Conservation (phyloP, 257 asterid species). For the Henckelia pumila region DNA sequence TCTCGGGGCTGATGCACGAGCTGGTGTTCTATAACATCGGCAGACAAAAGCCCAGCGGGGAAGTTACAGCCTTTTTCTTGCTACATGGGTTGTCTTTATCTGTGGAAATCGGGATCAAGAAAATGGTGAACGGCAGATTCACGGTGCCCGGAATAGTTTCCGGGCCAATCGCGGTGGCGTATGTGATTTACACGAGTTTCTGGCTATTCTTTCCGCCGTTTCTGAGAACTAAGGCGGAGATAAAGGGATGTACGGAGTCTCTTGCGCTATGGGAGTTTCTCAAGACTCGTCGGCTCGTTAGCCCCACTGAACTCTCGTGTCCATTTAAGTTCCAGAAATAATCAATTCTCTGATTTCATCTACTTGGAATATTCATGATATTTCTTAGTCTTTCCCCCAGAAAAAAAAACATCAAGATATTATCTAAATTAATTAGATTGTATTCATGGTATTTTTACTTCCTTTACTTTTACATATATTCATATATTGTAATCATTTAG, state of each 20-base stretch:
- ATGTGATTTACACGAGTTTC: conserved; percentile 37
- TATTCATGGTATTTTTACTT: too few species aligned
- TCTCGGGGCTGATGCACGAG: conserved; percentile 71
- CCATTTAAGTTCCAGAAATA: conserved; percentile 28
- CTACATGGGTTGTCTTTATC: conserved; percentile 42
- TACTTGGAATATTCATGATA: too few species aligned
- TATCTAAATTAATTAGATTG: too few species aligned
- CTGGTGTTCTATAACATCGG: conserved; percentile 47
- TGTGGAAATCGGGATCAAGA: conserved; percentile 38
- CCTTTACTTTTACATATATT: too few species aligned
- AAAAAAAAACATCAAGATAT: too few species aligned
- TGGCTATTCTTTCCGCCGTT: conserved; percentile 64
- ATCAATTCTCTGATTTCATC: too few species aligned
- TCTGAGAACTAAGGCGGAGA: conserved; percentile 34
- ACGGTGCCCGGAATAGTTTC: conserved; percentile 33
- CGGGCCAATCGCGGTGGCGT: conserved; percentile 36
- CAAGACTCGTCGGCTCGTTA: conserved; percentile 35
- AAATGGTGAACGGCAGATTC: conserved; percentile 11
- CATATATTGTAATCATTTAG: too few species aligned
- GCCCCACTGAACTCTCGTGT: conserved; percentile 41
- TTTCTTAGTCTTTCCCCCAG: too few species aligned
- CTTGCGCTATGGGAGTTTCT: conserved; percentile 53
- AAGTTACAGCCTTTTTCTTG: conserved; percentile 39
- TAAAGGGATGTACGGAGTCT: conserved; percentile 51
- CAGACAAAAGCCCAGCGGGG: conserved; percentile 44